Conservation (phyloP, 345 rosid genomes). For the Dipteronia sinensis region DNA sequence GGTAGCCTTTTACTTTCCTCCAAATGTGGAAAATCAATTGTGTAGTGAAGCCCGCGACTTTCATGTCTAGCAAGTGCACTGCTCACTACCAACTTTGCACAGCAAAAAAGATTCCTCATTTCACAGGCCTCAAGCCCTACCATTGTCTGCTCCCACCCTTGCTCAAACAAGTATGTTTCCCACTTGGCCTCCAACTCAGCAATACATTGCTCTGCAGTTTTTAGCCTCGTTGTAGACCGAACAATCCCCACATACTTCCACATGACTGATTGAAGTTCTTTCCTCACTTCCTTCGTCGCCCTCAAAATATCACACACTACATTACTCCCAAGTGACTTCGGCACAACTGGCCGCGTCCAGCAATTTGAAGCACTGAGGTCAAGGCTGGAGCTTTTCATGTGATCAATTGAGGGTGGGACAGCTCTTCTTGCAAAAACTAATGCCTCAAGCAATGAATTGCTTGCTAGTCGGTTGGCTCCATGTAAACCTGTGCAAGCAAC, state of each 20-base stretch:
- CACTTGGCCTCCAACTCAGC: constrained; percentile 66
- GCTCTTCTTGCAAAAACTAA: constrained; percentile 93
- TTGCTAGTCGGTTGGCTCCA: constrained; percentile 95
- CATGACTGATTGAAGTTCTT: constrained; percentile 83
- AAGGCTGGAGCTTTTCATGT: constrained; percentile 60
- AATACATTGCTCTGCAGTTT: constrained; percentile 58
- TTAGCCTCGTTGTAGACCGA: constrained; percentile 72
- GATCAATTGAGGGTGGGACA: constrained; percentile 77
- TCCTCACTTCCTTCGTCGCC: constrained; percentile 62
- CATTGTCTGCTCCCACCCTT: constrained; percentile 85
- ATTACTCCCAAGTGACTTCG: constrained; percentile 45
- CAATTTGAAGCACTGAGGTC: constrained; percentile 42
- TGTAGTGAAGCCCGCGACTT: constrained; percentile 96
- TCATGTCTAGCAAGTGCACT: constrained; percentile 92
- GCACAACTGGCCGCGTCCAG: constrained; percentile 76
- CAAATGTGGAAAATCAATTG: constrained; percentile 73
- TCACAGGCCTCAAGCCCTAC: constrained; percentile 89
- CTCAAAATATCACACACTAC: constrained; percentile 46
- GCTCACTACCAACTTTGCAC: constrained; percentile 90
- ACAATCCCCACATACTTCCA: constrained; percentile 93
- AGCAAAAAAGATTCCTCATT: constrained; percentile 92
- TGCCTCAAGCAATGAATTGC: constrained; percentile 96
- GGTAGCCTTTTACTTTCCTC: constrained; percentile 93
- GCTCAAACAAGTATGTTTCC: constrained; percentile 79
- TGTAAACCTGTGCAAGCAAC: constrained; percentile 98